A percentile compares a stretch with the other conserved stretches of the same genome.
These are phyloP conservation scores for Boletus subparvulus DNA, from an alignment of 768 basidiomycete species.

Conservation along the genomic window DNA sequence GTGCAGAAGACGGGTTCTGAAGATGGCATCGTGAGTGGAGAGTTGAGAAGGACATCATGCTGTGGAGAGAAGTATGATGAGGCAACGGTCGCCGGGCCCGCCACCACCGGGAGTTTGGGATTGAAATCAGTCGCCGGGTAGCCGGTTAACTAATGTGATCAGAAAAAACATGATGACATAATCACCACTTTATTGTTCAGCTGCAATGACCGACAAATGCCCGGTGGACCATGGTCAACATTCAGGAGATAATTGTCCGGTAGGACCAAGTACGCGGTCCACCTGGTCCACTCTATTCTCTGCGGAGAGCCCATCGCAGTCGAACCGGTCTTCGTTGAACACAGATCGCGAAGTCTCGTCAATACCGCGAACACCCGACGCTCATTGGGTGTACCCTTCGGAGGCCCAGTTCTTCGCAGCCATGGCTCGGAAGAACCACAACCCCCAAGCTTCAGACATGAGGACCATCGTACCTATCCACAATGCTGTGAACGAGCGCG, in stretches of 20 bases:
- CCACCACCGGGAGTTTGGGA: too few species aligned
- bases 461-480: slow-evolving; percentile 95
- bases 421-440: slow-evolving; percentile 92
- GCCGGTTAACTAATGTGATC: neutral
- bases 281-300: slow-evolving; percentile 41
- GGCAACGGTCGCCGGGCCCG: too few species aligned
- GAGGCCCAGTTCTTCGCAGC: slow-evolving; percentile 99
- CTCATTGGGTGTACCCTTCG: slow-evolving; percentile 97
- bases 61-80: neutral
- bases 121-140: neutral
- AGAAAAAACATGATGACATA: slow-evolving; percentile 14
- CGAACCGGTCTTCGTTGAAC: slow-evolving; percentile 45
- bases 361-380: slow-evolving; percentile 71
- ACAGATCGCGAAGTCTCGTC: slow-evolving; percentile 79
- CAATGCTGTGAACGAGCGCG: slow-evolving; percentile 96
- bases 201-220: slow-evolving; percentile 39
- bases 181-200: neutral
- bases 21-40: slow-evolving; percentile 53
- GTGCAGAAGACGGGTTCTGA: slow-evolving; percentile 66
- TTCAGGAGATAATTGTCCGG: slow-evolving; percentile 53
- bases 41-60: neutral
- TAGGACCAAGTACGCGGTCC: slow-evolving; percentile 55
- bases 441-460: slow-evolving; percentile 88
- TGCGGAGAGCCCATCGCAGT: slow-evolving; percentile 5
- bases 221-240: slow-evolving; percentile 46